phyloP scores from a whole-genome alignment of 108 stramenopile genomes.

The Skeletonema costatum region DNA sequence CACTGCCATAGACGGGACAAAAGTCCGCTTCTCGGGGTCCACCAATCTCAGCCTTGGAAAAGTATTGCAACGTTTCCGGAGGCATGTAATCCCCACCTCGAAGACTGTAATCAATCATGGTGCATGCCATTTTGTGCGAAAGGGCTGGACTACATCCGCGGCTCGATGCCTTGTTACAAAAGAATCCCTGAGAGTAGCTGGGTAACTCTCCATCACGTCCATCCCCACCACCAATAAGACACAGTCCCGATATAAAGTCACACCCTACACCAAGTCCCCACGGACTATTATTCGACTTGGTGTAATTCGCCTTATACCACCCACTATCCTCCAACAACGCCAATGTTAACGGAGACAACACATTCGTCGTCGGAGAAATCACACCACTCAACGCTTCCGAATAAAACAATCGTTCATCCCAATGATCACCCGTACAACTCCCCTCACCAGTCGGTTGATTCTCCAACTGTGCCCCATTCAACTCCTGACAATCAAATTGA shows the following conservation, averaged over 20 bases:
- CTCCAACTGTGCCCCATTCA: conserved; percentile 69
- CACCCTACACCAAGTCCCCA: conserved; percentile 82
- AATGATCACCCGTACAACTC: conserved; percentile 86
- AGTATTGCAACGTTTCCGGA: conserved; percentile 66
- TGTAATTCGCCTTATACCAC: conserved; percentile 80
- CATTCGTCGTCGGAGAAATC: conserved; percentile 75
- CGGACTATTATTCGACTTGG: conserved; percentile 35
- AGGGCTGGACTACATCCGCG: conserved; percentile 71
- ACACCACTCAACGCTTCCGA: conserved; percentile 70
- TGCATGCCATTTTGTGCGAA: conserved; percentile 84
- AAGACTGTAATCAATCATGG: conserved; percentile 72
- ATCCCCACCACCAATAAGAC: conserved; percentile 55
- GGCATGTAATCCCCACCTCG: conserved; percentile 56
- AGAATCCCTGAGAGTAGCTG: conserved; percentile 66
- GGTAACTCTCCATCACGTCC: conserved; percentile 54
- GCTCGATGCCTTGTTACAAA: conserved; percentile 60
- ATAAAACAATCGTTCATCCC: conserved; percentile 83
- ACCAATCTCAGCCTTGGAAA: conserved; percentile 56
- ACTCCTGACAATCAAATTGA: conserved; percentile 82
- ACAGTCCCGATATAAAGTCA: conserved; percentile 72
- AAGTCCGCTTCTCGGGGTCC: conserved; percentile 82
- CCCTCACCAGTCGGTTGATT: conserved; percentile 81
- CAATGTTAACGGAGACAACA: conserved; percentile 71
- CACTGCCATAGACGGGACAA: conserved; percentile 82
- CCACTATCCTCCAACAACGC: conserved; percentile 85